phyloP scores from a whole-genome alignment of 768 basidiomycete genomes.

The Psilocybe subaeruginosa region DNA sequence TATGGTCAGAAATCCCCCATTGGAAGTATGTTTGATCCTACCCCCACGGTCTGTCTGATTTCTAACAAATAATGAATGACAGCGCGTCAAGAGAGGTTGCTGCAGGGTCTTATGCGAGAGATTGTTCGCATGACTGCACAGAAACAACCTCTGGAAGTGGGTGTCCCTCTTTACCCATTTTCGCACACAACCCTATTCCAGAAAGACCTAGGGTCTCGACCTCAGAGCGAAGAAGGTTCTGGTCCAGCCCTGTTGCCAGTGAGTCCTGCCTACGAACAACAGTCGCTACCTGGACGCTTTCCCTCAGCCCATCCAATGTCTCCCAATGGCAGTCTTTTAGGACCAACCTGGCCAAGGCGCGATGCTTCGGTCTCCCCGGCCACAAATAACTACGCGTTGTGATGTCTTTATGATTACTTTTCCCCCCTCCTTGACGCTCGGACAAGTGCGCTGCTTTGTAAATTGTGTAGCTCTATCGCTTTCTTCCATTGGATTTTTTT shows the following conservation, averaged over 20 bases:
- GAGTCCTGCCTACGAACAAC: slow-evolving; percentile 37
- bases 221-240: slow-evolving; percentile 31
- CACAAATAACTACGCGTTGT: slow-evolving; percentile 18
- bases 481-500: background rate
- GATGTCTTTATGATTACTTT: slow-evolving; percentile 1
- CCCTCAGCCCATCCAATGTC: slow-evolving; percentile 17
- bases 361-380: slow-evolving; percentile 28
- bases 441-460: slow-evolving; percentile 7
- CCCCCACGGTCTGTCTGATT: slow-evolving; percentile 1
- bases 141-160: slow-evolving; percentile 78
- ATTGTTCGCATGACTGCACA: slow-evolving; percentile 84
- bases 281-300: slow-evolving; percentile 23
- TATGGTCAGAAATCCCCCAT: slow-evolving; percentile 83
- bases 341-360: slow-evolving; percentile 27
- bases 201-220: slow-evolving; percentile 41
- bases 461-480: background rate
- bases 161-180: slow-evolving; percentile 81
- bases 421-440: slow-evolving; percentile 5
- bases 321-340: slow-evolving; percentile 16
- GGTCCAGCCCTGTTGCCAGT: slow-evolving; percentile 39
- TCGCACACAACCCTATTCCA: slow-evolving; percentile 69
- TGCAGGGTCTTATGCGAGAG: slow-evolving; percentile 85
- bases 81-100: slow-evolving; percentile 83
- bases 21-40: slow-evolving; percentile 59
- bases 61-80: slow-evolving; percentile 10